These are phyloP conservation scores for Cinnamomum chago DNA, from an alignment of 164 flowering plant species.

Conservation along the genomic window DNA sequence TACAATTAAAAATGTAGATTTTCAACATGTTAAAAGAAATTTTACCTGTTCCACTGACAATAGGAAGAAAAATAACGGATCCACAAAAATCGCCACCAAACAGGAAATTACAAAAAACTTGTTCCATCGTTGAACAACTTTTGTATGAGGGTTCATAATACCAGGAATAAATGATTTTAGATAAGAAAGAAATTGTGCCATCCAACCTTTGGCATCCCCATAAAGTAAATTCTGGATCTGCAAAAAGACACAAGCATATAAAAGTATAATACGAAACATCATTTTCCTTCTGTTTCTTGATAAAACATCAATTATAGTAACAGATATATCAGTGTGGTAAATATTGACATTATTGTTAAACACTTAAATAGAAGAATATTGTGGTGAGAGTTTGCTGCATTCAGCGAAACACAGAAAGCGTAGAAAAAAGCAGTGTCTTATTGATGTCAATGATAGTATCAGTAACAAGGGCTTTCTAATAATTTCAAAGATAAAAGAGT, in stretches of 20 bases:
- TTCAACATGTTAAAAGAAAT: slow-evolving; percentile 4
- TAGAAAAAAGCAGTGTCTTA: too few relatives aligned
- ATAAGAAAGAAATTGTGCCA: slow-evolving; percentile 43
- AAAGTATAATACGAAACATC: not conserved
- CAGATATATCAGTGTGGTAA: not conserved
- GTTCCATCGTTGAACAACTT: slow-evolving; percentile 77
- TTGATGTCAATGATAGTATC: too few relatives aligned
- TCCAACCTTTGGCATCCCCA: slow-evolving; percentile 87
- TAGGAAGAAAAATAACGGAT: slow-evolving; percentile 82
- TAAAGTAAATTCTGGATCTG: slow-evolving; percentile 72
- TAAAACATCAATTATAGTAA: not conserved
- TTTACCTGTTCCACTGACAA: slow-evolving; percentile 54
- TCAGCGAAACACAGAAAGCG: too few relatives aligned
- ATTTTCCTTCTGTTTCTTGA: not conserved
- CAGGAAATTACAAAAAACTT: slow-evolving; percentile 79
- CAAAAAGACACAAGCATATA: slow-evolving; percentile 14
- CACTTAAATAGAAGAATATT: too few relatives aligned
- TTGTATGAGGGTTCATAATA: slow-evolving; percentile 84
- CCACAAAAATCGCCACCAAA: slow-evolving; percentile 76
- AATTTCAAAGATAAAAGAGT: too few relatives aligned
- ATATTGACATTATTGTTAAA: too few relatives aligned
- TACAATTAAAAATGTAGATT: slow-evolving; percentile 5
- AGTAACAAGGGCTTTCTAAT: too few relatives aligned
- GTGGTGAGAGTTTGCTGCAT: too few relatives aligned
- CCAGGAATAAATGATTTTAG: slow-evolving; percentile 45